These are phyloP conservation scores for Suillus tomentosus DNA, from an alignment of 768 basidiomycete species.

Conservation along the genomic window DNA sequence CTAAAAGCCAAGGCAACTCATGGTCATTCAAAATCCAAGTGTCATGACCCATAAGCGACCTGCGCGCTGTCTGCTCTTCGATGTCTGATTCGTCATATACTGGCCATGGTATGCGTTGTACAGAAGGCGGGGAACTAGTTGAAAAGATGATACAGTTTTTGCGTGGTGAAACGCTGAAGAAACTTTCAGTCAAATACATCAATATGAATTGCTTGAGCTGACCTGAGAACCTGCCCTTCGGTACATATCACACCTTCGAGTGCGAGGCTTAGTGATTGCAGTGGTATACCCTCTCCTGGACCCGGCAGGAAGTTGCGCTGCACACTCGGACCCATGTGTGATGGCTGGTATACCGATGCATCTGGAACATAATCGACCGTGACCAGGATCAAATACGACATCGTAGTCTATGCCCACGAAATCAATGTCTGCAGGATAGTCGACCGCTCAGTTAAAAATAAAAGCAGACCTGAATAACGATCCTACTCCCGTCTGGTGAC, in stretches of 20 bases:
- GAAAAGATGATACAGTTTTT: constrained; percentile 71
- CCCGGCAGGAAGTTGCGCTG: constrained; percentile 75
- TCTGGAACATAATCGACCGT: constrained; percentile 60
- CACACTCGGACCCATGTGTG: constrained; percentile 47
- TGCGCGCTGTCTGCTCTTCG: constrained; percentile 35
- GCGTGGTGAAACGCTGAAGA: constrained; percentile 70
- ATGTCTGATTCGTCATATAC: constrained; percentile 44
- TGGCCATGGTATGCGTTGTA: constrained; percentile 89
- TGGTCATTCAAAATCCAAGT: constrained; percentile 71
- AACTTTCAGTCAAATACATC: constrained; percentile 7
- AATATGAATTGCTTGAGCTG: constrained; percentile 17
- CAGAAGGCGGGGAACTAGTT: constrained; percentile 68
- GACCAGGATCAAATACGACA: constrained; percentile 78
- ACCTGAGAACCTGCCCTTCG: constrained; percentile 77
- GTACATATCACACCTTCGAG: constrained; percentile 83
- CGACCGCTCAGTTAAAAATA: constrained; percentile 1
- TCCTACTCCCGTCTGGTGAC: constrained; percentile 79
- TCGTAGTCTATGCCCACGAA: constrained; percentile 59
- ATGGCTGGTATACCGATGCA: constrained; percentile 56
- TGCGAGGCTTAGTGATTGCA: constrained; percentile 67
- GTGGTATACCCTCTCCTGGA: constrained; percentile 73
- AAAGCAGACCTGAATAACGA: constrained; percentile 73
- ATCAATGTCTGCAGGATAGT: constrained; percentile 10
- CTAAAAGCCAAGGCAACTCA: constrained; percentile 74
- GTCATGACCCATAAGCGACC: constrained; percentile 51